Evolutionary conservation across 2,329 filamentous ascomycete species (phyloP).

Genomic region (Trichothecium roseum): DNA sequence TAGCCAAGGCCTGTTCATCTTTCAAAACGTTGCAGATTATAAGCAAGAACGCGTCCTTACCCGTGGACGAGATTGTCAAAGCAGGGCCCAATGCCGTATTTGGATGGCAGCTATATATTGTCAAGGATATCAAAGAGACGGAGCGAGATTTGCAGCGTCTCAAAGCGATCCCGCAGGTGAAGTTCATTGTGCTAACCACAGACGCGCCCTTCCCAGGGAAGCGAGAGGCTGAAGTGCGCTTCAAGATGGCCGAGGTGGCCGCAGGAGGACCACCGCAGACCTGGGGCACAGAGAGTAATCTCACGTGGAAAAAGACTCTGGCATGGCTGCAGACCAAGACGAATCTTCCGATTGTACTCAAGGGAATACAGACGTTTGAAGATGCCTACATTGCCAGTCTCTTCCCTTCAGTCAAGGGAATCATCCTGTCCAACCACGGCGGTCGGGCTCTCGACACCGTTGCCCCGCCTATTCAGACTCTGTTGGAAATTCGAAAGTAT

Average conservation of each 20-base stretch:
- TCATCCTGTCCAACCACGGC: slow-evolving; percentile 89
- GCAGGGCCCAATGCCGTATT: slow-evolving; percentile 64
- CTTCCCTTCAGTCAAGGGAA: slow-evolving; percentile 64
- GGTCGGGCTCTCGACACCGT: slow-evolving; percentile 78
- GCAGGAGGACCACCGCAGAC: slow-evolving; percentile 57
- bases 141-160: slow-evolving; percentile 70
- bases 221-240: slow-evolving; percentile 53
- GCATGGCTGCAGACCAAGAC: slow-evolving; percentile 79
- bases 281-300: too few species aligned
- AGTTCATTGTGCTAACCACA: slow-evolving; percentile 80
- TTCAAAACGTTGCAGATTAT: slow-evolving; percentile 79
- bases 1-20: slow-evolving; percentile 64
- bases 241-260: slow-evolving; percentile 25
- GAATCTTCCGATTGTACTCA: slow-evolving; percentile 76
- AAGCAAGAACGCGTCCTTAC: slow-evolving; percentile 87
- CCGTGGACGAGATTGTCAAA: slow-evolving; percentile 78
- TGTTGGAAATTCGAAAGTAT: slow-evolving; percentile 68
- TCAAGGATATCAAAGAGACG: slow-evolving; percentile 72
- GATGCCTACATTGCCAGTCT: slow-evolving; percentile 68
- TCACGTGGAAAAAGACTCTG: slow-evolving; percentile 76
- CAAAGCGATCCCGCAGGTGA: slow-evolving; percentile 59
- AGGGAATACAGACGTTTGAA: slow-evolving; percentile 89
- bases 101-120: slow-evolving; percentile 93
- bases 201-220: slow-evolving; percentile 90
- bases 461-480: slow-evolving; percentile 60